phyloP scores from a whole-genome alignment of 768 basidiomycete species.

The Clitopilus passeckerianus region DNA sequence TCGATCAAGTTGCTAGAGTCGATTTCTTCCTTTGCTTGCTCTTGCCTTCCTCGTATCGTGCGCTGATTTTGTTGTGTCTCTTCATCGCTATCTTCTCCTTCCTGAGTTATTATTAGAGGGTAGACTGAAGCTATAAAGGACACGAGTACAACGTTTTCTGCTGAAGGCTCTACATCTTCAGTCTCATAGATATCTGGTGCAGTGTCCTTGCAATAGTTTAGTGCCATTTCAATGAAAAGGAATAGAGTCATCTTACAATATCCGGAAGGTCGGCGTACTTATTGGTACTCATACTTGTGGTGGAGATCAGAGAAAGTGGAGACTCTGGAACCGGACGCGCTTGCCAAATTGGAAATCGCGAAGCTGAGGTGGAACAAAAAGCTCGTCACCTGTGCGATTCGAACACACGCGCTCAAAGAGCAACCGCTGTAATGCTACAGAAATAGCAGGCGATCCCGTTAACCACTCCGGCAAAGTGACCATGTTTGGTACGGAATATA shows the following conservation, averaged over 20 bases:
- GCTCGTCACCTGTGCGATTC: slow-evolving; percentile 49
- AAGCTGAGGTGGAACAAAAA: slow-evolving; percentile 15
- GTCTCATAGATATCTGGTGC: slow-evolving; percentile 93
- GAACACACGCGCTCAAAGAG: slow-evolving; percentile 48
- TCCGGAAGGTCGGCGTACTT: slow-evolving; percentile 92
- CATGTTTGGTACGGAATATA: not conserved
- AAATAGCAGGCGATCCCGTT: slow-evolving; percentile 77
- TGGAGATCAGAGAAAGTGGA: not conserved
- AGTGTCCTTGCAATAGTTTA: slow-evolving; percentile 57
- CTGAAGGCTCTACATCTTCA: slow-evolving; percentile 62
- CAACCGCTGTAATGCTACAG: slow-evolving; percentile 31
- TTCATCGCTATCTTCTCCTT: slow-evolving; percentile 64
- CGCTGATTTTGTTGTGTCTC: slow-evolving; percentile 43
- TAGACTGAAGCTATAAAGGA: not conserved
- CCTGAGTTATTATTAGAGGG: slow-evolving; percentile 27
- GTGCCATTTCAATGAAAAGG: slow-evolving; percentile 3
- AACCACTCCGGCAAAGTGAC: slow-evolving; percentile 97
- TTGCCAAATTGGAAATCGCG: not conserved
- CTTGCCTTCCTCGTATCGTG: slow-evolving; percentile 31
- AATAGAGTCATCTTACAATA: slow-evolving; percentile 55
- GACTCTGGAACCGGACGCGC: not conserved
- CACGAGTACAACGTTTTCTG: slow-evolving; percentile 40
- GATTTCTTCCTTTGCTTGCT: slow-evolving; percentile 57
- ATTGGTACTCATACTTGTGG: slow-evolving; percentile 46
- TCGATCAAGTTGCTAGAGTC: slow-evolving; percentile 61